Percentiles rank a stretch among this genome's conserved stretches.
Conservation (phyloP, 1,284 basidiomycete genomes). For the Malassezia sympodialis region DNA sequence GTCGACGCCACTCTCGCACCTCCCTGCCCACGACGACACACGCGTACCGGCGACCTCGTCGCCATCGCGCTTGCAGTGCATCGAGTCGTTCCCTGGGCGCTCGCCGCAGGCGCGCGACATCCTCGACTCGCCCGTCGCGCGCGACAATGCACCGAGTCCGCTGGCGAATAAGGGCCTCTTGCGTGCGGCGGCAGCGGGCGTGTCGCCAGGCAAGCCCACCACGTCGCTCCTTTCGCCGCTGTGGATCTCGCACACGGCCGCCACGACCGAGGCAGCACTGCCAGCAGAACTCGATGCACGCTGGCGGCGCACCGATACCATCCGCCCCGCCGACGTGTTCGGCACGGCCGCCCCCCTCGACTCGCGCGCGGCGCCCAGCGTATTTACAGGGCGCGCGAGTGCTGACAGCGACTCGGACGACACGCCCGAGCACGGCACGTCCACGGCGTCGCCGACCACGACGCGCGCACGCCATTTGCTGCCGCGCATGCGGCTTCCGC, state of each 20-base stretch:
- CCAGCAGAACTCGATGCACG: background rate
- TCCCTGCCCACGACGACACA: background rate
- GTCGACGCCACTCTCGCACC: slow-evolving; percentile 14
- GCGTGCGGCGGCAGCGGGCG: background rate
- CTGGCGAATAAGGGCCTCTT: slow-evolving; percentile 2
- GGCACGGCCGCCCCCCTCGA: slow-evolving; percentile 9
- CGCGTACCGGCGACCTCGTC: background rate
- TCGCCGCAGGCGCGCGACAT: slow-evolving; percentile 8
- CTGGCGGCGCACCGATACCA: slow-evolving; percentile 26
- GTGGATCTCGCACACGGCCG: slow-evolving; percentile 4
- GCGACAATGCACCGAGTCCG: background rate
- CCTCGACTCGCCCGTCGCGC: slow-evolving; percentile 6
- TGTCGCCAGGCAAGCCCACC: background rate
- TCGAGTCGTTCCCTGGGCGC: slow-evolving; percentile 18
- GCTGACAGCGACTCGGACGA: slow-evolving; percentile 2
- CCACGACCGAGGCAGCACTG: background rate
- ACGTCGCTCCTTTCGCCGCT: background rate
- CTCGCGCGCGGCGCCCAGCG: background rate
- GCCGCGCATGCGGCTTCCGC: background rate
- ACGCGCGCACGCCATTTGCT: background rate
- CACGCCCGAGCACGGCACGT: background rate
- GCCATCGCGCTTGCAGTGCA: slow-evolving; percentile 12
- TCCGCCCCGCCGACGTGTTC: slow-evolving; percentile 42
- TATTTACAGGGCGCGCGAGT: background rate
- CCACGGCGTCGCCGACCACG: background rate